Evolutionary conservation across 139 green algal species (phyloP), one percentile per base, ranked within the genome.

Genomic region (Chlamydomonas incerta): DNA sequence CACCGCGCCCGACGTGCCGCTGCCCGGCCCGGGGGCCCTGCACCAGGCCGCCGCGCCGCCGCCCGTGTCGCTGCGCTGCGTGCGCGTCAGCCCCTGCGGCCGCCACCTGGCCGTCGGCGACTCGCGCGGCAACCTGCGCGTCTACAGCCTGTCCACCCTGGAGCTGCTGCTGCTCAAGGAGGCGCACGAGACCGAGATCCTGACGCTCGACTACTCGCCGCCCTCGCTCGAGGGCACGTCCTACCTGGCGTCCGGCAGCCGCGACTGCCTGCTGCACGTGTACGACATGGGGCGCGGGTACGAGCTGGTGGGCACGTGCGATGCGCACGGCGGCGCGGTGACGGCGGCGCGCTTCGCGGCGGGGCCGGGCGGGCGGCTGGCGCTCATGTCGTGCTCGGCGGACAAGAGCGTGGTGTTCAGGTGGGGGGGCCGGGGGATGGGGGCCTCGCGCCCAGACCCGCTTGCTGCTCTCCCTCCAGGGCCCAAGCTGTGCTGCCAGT

Each of bases 131-230:
- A 95, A 93, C 69, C 57, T 95, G 35, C 88, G 89, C 41, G 75
- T 95, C n/a, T 93, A 81, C 66, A 83, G 86, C 83, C 69, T 89
- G 31, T 34, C 60, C 33, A 90, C 72, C 18, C 46, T 91, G 55
- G 47, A 81, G 63, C 85, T 91, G 34, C 17, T 90, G 26, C 46
- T 80, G 11, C 13, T 91, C 9, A 71, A 81, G 29, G 90, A 93
- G 72, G 92, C 92, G 2, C 92, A 95, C 70, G 92, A 95, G 52
- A 33, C 50, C 20, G 90, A 93, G 67, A 74, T 95, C 15, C 80
- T 94, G 3, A 83, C 74, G 57, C 66, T 93, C 26, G 88, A 92
- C 72, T 93, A 90, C 75, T 90, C 88, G 8, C 58, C 84, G 17
- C 24, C 66, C 23, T 65, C 41, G 10, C 20, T 63, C 41, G 80